Evolutionary conservation across 805 yeast species (phyloP).

Genomic region (Wickerhamomyces tratensis): DNA sequence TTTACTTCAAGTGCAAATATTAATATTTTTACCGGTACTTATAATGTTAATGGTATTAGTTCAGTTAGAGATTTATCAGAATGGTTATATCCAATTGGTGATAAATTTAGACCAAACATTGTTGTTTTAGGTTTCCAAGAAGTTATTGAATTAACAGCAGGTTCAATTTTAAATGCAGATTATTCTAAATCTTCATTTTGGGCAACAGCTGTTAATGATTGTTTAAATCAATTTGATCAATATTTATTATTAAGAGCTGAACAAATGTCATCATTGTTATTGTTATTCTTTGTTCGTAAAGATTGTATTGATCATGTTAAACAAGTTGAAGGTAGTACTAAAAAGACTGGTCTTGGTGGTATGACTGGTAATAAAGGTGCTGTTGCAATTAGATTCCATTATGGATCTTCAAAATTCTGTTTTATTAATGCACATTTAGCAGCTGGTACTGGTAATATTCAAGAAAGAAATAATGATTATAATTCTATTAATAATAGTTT

Average conservation of each 20-base stretch:
- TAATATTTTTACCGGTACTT: slow-evolving; percentile 72
- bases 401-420: slow-evolving; percentile 72
- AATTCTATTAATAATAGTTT: slow-evolving; percentile 67
- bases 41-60: slow-evolving; percentile 72
- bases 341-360: slow-evolving; percentile 94
- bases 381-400: slow-evolving; percentile 82
- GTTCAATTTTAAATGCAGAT: slow-evolving; percentile 82
- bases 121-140: slow-evolving; percentile 92
- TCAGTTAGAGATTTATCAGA: slow-evolving; percentile 44
- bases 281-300: slow-evolving; percentile 53
- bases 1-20: slow-evolving; percentile 57
- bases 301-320: slow-evolving; percentile 44
- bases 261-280: slow-evolving; percentile 59
- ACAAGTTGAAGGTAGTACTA: slow-evolving; percentile 88
- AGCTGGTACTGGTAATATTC: slow-evolving; percentile 76
- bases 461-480: slow-evolving; percentile 83
- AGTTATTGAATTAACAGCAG: slow-evolving; percentile 85
- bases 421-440: slow-evolving; percentile 89
- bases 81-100: slow-evolving; percentile 80
- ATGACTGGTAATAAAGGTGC: slow-evolving; percentile 97
- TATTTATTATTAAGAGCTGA: slow-evolving; percentile 67
- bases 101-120: slow-evolving; percentile 55
- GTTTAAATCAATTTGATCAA: slow-evolving; percentile 47
- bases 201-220: slow-evolving; percentile 58
- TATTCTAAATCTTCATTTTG: slow-evolving; percentile 68